Base-by-base conservation (phyloP, 2,329 filamentous ascomycete genomes). In the Ophidiomyces ophidiicola region DNA sequence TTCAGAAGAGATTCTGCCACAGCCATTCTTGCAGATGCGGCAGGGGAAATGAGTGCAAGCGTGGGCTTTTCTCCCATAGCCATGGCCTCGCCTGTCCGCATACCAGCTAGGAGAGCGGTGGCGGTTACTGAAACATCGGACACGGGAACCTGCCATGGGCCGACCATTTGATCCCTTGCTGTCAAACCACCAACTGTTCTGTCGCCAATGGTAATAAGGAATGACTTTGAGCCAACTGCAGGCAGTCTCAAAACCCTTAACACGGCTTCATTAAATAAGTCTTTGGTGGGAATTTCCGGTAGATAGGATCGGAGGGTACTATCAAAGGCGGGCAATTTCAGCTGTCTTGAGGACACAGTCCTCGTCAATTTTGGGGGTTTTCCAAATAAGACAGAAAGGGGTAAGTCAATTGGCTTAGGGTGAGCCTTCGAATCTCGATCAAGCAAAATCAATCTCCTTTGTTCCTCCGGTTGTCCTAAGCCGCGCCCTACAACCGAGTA, bases 171-270 rank as follows among this genome's bases (percentile, higher is more conserved):
- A 56, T 96, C 90, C 47, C 87, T 76, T 6, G 81, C 77, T 5
- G 84, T 86, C 42, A 96, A 70, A 36, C 88, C 90, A 48, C 88
- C 88, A 20, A 96, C 87, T 19, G 82, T 85, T 46, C 90, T 76
- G 60, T 96, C 90, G 35, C 82, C 87, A 49, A 96, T 98, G 1
- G 90, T 96, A 54, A 98, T 94, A 25, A 98, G 70, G 68, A 96
- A 98, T 15, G 81, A 86, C 63, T 96, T 96, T 15, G 87, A 94
- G n/a, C 86, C 88, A 15, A 96, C 90, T 1, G 87, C 75, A 14
- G 90, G 88, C 37, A 96, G 69, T 35, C 76, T 76, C 39, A 96
- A 76, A 2, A 96, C 85, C 45, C 85, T 71, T 50, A 85, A 76
- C 1, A 84, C 75, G 11, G 88, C 86, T 59, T 87, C 78, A 1